A percentile compares a stretch with the other conserved stretches of the same genome.
These are phyloP conservation scores for Lunularia cruciata DNA, from an alignment of 225 moss, liverwort and hornwort species.

Conservation along the genomic window DNA sequence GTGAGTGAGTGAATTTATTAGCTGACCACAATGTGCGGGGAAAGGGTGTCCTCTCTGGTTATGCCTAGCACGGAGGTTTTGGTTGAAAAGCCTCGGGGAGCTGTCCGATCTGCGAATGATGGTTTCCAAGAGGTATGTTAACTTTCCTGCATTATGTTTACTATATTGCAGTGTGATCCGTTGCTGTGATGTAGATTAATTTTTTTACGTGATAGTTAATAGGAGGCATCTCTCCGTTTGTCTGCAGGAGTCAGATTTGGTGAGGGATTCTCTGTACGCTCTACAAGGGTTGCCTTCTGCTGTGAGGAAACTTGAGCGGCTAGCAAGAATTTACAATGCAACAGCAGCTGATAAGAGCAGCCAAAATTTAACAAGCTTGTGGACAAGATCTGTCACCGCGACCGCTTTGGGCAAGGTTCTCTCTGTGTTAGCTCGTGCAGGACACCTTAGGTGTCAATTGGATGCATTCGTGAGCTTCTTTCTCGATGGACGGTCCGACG, in stretches of 20 bases:
- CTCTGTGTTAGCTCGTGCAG: constrained; percentile 76
- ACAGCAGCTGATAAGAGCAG: constrained; percentile 72
- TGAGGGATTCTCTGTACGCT: constrained; percentile 78
- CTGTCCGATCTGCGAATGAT: too few relatives aligned
- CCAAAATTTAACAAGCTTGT: constrained; percentile 59
- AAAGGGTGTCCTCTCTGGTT: too few relatives aligned
- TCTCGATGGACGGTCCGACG: constrained; percentile 55
- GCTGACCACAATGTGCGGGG: too few relatives aligned
- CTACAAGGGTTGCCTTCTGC: constrained; percentile 91
- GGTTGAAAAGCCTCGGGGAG: too few relatives aligned
- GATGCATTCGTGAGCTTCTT: constrained; percentile 80
- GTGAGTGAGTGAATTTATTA: too few relatives aligned
- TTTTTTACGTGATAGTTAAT: too few relatives aligned
- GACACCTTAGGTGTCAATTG: constrained; percentile 74
- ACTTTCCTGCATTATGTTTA: too few relatives aligned
- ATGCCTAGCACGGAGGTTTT: too few relatives aligned
- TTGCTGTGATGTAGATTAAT: too few relatives aligned
- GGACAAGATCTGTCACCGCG: constrained; percentile 78
- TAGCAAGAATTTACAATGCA: constrained; percentile 59
- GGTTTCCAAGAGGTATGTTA: too few relatives aligned
- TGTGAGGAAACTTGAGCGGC: constrained; percentile 78
- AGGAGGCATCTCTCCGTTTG: too few relatives aligned
- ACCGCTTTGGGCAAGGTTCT: constrained; percentile 80
- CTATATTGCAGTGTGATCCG: too few relatives aligned
- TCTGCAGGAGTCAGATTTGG: constrained; percentile 76